These are phyloP conservation scores for Panicum virgatum DNA, from an alignment of 202 grass and related monocot species.

Conservation along the genomic window DNA sequence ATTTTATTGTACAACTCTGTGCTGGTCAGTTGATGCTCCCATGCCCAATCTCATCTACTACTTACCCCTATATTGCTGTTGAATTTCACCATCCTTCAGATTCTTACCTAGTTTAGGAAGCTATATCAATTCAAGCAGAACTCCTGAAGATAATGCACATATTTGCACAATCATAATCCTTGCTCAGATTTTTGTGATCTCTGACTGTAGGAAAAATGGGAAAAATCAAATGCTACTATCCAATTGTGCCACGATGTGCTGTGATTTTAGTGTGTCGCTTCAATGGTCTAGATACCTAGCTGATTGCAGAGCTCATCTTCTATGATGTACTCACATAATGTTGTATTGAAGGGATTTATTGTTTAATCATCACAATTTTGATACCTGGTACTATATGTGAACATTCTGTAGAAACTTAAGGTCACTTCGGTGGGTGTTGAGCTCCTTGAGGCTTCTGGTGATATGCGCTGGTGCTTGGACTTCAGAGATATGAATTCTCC, in stretches of 20 bases:
- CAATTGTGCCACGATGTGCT: not conserved
- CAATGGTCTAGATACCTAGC: not conserved
- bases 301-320: conserved; percentile 5
- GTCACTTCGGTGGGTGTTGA: conserved; percentile 82
- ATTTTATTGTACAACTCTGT: conserved; percentile 1
- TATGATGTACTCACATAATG: conserved; percentile 20
- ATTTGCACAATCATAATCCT: conserved; percentile 11
- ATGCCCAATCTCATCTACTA: conserved; percentile 15
- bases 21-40: conserved; percentile 2
- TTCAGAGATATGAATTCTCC: conserved; percentile 98
- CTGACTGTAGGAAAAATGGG: not conserved
- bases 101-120: conserved; percentile 15
- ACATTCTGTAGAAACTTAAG: conserved; percentile 80
- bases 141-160: conserved; percentile 9
- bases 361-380: conserved; percentile 36
- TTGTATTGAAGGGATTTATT: conserved; percentile 22
- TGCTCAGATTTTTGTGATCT: not conserved
- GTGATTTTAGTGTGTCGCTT: not conserved
- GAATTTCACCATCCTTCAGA: not conserved
- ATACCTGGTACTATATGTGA: conserved; percentile 19
- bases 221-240: not conserved
- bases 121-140: conserved; percentile 9
- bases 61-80: not conserved
- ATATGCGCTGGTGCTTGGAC: conserved; percentile 88
- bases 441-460: conserved; percentile 77